A percentile compares a stretch with the other conserved stretches of the same genome.
Evolutionary conservation across 2,329 filamentous ascomycete genomes (phyloP).

Genomic region (Leptodontidium sp.): DNA sequence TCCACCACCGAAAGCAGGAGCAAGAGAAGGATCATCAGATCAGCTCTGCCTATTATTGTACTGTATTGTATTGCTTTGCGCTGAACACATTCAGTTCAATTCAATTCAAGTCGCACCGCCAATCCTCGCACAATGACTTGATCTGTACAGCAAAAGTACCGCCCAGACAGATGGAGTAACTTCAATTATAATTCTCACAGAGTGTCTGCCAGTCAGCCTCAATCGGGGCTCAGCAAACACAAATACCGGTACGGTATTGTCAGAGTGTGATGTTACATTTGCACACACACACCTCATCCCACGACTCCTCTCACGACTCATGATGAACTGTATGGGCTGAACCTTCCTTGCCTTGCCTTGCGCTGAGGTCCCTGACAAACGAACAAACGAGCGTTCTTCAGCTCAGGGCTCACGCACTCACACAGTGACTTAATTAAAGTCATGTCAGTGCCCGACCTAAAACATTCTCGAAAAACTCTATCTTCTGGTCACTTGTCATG

Average conservation of each 20-base stretch:
- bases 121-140: constrained; percentile 8
- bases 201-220: neutral
- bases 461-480: constrained; percentile 14
- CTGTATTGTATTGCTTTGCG: neutral
- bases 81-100: neutral
- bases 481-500: neutral
- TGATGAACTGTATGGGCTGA: constrained; percentile 3
- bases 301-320: constrained; percentile 12
- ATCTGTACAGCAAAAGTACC: constrained; percentile 18
- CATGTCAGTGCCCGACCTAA: constrained; percentile 7
- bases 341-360: neutral
- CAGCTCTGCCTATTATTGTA: constrained; percentile 12
- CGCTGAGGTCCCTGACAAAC: neutral
- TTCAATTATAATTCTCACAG: no score
- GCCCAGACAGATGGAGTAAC: constrained; percentile 4
- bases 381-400: neutral
- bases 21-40: neutral
- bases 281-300: neutral
- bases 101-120: constrained; percentile 2
- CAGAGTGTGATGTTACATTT: constrained; percentile 15
- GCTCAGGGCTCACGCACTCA: neutral
- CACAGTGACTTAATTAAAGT: neutral
- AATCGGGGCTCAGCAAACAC: neutral
- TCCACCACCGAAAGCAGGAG: no score
- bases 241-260: neutral